phyloP scores from a whole-genome alignment of 2,329 filamentous ascomycete genomes.

The Penicillium concentricum region DNA sequence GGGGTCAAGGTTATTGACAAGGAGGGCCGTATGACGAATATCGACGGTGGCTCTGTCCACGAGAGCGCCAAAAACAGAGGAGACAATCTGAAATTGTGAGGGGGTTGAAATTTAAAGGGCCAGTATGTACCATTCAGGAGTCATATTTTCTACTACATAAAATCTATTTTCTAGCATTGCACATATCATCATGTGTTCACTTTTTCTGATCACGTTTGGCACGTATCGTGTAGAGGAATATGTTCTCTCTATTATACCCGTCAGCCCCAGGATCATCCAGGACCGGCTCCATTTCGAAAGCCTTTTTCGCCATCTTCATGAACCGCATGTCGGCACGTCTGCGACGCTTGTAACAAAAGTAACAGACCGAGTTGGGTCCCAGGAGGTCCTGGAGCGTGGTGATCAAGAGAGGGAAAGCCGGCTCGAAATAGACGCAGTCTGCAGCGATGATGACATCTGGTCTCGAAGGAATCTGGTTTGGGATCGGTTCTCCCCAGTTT shows the following conservation, averaged over 20 bases:
- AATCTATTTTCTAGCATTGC: slow-evolving; percentile 10
- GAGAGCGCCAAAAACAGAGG: slow-evolving; percentile 25
- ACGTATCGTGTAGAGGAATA: slow-evolving; percentile 41
- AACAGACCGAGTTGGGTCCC: slow-evolving; percentile 63
- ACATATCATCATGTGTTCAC: slow-evolving; percentile 6
- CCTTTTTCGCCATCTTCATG: slow-evolving; percentile 67
- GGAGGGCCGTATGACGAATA: slow-evolving; percentile 79
- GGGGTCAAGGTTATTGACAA: slow-evolving; percentile 90
- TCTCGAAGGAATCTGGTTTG: slow-evolving; percentile 42
- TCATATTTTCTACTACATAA: slow-evolving; percentile 8
- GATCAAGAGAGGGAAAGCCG: slow-evolving; percentile 84
- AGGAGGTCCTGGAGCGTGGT: slow-evolving; percentile 74
- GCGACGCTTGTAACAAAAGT: slow-evolving; percentile 95
- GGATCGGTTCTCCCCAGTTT: slow-evolving; percentile 66
- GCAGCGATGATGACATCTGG: slow-evolving; percentile 88
- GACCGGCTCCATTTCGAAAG: slow-evolving; percentile 63
- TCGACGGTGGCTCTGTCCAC: slow-evolving; percentile 74
- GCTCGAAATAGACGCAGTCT: slow-evolving; percentile 96
- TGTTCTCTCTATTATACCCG: slow-evolving; percentile 38
- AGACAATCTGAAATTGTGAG: slow-evolving; percentile 38
- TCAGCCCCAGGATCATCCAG: slow-evolving; percentile 52
- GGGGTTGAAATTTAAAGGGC: slow-evolving; percentile 2
- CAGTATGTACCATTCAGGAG: slow-evolving; percentile 4
- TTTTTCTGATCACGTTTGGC: slow-evolving; percentile 16
- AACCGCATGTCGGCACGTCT: slow-evolving; percentile 77